Evolutionary conservation across 2,329 filamentous ascomycete genomes (phyloP), one percentile per base, ranked within the genome.

Genomic region (Colletotrichum echinochloae): DNA sequence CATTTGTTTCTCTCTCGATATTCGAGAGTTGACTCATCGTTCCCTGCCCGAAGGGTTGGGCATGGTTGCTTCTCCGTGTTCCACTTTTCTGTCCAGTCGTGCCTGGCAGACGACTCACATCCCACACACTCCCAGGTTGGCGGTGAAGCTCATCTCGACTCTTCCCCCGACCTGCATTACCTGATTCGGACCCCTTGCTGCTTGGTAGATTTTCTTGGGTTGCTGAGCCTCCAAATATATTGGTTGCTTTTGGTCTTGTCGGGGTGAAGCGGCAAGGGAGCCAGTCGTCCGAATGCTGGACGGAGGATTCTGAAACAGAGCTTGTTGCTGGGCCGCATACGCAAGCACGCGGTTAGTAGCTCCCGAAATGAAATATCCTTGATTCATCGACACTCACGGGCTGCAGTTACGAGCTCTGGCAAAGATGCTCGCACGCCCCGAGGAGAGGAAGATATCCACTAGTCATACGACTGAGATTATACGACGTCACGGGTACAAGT

Each of bases 121-220:
- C 30, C 30, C 52, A 37, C 52, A 33, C 20, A 55, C 49, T 65
- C 57, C 71, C 62, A 59, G 68, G 59, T 66, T 68, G 74, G 69
- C 67, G 71, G 72, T 75, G 74, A 75, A 77, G 75, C 73, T 75
- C 66, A 39, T 60, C 61, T 39, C 57, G 35, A 35, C 51, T 54
- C 49, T 48, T 20, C 33, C 30, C 33, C 30, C 48, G 35, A 28
- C 52, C 60, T 57, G 70, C 57, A 52, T 72, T 66, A 57, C 70
- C 66, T 52, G 49, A 72, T 72, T 49, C 23, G 66, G 66, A 60
- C 37, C 62, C 60, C 67, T 65, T 70, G 61, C 61, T 54, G 18
- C 8, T 48, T 51, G 48, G 52, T 44, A 52, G 28, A 14, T 66
- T 63, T 28, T 70, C 56, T 33, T 62, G 14, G 44, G 48, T 44